phyloP scores from a whole-genome alignment of 1,139 yeast species.

The Yamadazyma spencermartinsiae region DNA sequence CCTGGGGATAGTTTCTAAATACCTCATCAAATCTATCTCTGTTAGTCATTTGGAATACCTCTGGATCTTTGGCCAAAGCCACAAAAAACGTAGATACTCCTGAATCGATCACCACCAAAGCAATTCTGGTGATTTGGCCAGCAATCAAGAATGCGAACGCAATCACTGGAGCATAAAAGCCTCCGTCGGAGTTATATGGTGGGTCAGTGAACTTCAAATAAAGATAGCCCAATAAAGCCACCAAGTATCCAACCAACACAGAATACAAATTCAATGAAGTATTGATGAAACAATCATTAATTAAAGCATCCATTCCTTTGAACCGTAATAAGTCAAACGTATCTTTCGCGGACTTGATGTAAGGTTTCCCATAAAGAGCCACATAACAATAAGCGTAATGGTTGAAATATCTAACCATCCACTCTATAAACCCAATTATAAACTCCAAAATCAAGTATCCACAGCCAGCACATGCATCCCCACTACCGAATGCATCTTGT shows the following conservation, averaged over 20 bases:
- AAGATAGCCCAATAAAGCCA: slow-evolving; percentile 69
- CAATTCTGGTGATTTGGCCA: slow-evolving; percentile 71
- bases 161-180: slow-evolving; percentile 73
- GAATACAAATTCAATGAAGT: slow-evolving; percentile 75
- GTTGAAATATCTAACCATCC: slow-evolving; percentile 84
- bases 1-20: slow-evolving; percentile 74
- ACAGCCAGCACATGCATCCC: slow-evolving; percentile 55
- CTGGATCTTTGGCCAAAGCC: slow-evolving; percentile 86
- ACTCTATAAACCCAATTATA: slow-evolving; percentile 64
- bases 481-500: slow-evolving; percentile 55
- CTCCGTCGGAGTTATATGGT: slow-evolving; percentile 62
- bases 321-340: slow-evolving; percentile 76
- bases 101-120: slow-evolving; percentile 72
- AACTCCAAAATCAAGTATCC: slow-evolving; percentile 59
- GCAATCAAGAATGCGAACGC: slow-evolving; percentile 78
- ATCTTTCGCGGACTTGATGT: slow-evolving; percentile 73
- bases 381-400: slow-evolving; percentile 88
- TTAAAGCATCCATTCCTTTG: slow-evolving; percentile 84
- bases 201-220: slow-evolving; percentile 76
- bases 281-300: slow-evolving; percentile 81
- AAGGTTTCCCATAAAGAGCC: slow-evolving; percentile 83
- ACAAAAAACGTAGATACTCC: slow-evolving; percentile 88
- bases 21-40: slow-evolving; percentile 75
- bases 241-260: slow-evolving; percentile 65
- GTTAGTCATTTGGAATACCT: slow-evolving; percentile 73